phyloP scores from a whole-genome alignment of 352 stramenopile species.

The Pythium chondricola region DNA sequence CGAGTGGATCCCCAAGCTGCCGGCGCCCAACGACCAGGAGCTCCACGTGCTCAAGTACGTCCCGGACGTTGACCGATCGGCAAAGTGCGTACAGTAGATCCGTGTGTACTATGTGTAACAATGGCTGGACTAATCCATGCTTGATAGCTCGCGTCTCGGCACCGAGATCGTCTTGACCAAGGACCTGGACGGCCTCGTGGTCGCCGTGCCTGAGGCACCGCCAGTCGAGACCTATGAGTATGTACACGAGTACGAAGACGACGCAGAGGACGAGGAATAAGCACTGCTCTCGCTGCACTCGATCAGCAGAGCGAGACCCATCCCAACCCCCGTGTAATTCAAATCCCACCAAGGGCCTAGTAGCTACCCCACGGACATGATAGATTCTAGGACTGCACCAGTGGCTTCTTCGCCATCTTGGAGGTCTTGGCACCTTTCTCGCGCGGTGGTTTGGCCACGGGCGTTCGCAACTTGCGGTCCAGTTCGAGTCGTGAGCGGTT shows the following conservation, averaged over 20 bases:
- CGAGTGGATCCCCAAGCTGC: slow-evolving; percentile 82
- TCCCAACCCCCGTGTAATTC: too few species aligned
- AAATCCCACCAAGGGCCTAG: too few species aligned
- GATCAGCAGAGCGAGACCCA: too few species aligned
- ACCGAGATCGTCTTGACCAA: slow-evolving; percentile 86
- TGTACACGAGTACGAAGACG: slow-evolving; percentile 82
- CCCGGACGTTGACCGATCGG: slow-evolving; percentile 68
- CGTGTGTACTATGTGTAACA: background rate
- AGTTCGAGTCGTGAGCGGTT: slow-evolving; percentile 48
- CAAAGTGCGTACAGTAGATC: slow-evolving; percentile 42
- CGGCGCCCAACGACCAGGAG: slow-evolving; percentile 60
- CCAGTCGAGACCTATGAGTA: slow-evolving; percentile 83
- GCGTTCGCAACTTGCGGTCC: slow-evolving; percentile 43
- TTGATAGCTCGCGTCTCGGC: slow-evolving; percentile 64
- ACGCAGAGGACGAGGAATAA: slow-evolving; percentile 49
- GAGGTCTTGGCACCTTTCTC: slow-evolving; percentile 18
- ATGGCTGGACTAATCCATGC: background rate
- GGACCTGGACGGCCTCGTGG: slow-evolving; percentile 81
- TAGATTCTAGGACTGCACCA: too few species aligned
- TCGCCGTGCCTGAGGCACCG: slow-evolving; percentile 78
- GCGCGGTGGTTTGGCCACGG: slow-evolving; percentile 15
- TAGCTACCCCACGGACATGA: too few species aligned
- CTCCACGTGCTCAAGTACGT: slow-evolving; percentile 79
- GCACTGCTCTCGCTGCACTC: too few species aligned
- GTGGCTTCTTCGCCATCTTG: background rate